These are phyloP conservation scores for Candolleomyces aberdarensis DNA, from an alignment of 768 basidiomycete genomes.

Conservation along the genomic window DNA sequence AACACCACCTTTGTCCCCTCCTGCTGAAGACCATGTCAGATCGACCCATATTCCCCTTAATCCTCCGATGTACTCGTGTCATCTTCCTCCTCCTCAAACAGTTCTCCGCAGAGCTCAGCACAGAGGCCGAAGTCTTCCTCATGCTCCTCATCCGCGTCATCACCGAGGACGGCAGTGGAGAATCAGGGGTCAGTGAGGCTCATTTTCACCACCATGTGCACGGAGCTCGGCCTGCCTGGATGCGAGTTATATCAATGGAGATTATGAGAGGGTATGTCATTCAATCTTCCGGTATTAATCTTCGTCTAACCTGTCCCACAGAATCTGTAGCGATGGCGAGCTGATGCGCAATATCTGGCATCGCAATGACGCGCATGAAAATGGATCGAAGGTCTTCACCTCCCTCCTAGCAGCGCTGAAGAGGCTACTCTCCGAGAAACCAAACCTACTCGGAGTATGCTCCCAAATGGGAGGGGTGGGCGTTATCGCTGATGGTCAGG, in stretches of 20 bases:
- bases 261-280: slow-evolving; percentile 74
- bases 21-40: slow-evolving; percentile 85
- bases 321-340: slow-evolving; percentile 76
- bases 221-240: slow-evolving; percentile 67
- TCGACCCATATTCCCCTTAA: slow-evolving; percentile 79
- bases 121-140: slow-evolving; percentile 86
- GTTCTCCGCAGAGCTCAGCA: slow-evolving; percentile 75
- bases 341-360: slow-evolving; percentile 79
- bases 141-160: slow-evolving; percentile 66
- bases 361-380: slow-evolving; percentile 63
- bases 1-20: slow-evolving; percentile 86
- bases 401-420: slow-evolving; percentile 82
- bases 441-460: slow-evolving; percentile 74
- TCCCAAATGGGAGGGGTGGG: slow-evolving; percentile 83
- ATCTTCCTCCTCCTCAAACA: slow-evolving; percentile 92
- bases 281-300: neutral
- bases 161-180: slow-evolving; percentile 43
- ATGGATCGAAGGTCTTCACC: slow-evolving; percentile 69
- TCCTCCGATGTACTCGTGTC: slow-evolving; percentile 88
- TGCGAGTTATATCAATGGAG: slow-evolving; percentile 89
- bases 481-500: slow-evolving; percentile 34
- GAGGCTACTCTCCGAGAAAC: slow-evolving; percentile 86
- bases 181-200: slow-evolving; percentile 19
- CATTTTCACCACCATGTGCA: slow-evolving; percentile 28
- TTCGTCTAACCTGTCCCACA: slow-evolving; percentile 19